A percentile compares a stretch with the other conserved stretches of the same genome.
Evolutionary conservation across 1,139 yeast genomes (phyloP).

Genomic region (Kodamaea sp.): DNA sequence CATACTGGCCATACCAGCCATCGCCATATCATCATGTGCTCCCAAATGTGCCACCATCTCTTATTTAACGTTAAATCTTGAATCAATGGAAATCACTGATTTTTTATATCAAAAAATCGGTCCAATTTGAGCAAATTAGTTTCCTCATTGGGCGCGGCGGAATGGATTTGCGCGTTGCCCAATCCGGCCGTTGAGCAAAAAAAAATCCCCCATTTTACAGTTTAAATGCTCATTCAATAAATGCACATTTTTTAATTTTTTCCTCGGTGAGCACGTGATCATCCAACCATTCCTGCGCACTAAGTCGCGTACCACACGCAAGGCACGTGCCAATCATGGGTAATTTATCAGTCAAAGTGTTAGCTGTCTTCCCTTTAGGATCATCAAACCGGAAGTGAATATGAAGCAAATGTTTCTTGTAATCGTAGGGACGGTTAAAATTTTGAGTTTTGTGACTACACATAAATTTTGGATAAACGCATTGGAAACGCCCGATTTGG

Average conservation of each 20-base stretch:
- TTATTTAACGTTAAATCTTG: no score
- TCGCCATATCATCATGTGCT: not conserved
- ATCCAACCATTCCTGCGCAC: constrained; percentile 43
- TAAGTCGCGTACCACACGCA: constrained; percentile 35
- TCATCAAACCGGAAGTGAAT: constrained; percentile 45
- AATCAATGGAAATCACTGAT: not conserved
- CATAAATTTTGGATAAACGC: constrained; percentile 40
- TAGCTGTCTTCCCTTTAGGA: constrained; percentile 40
- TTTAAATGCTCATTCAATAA: constrained; percentile 1
- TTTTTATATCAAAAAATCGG: not conserved
- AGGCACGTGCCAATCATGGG: constrained; percentile 38
- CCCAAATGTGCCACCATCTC: not conserved
- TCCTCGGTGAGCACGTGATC: constrained; percentile 32
- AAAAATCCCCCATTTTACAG: not conserved
- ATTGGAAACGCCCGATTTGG: constrained; percentile 45
- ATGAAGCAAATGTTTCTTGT: constrained; percentile 45
- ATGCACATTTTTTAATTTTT: constrained; percentile 8
- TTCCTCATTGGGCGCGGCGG: constrained; percentile 1
- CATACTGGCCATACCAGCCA: constrained; percentile 9
- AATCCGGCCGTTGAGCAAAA: not conserved
- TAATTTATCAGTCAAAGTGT: constrained; percentile 42
- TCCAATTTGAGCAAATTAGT: constrained; percentile 4
- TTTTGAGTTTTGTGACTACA: constrained; percentile 46
- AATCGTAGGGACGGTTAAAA: constrained; percentile 48
- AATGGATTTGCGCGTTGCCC: not conserved